Percentiles rank a stretch among this genome's conserved stretches.
Conservation (phyloP, 805 yeast species). For the Metschnikowia lachancei region DNA sequence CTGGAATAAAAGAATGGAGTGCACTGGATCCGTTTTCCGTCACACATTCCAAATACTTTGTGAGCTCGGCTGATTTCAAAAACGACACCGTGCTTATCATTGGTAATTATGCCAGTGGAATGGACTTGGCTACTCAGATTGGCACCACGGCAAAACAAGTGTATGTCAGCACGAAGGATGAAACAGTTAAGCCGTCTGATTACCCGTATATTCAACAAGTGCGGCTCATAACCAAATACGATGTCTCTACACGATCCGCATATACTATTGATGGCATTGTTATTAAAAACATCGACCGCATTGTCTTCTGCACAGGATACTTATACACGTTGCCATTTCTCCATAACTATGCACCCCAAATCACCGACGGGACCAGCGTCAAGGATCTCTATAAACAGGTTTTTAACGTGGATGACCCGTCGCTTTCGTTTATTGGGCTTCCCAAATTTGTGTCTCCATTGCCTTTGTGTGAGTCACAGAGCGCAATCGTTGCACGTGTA, state of each 20-base stretch:
- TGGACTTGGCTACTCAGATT: constrained; percentile 65
- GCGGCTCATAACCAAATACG: constrained; percentile 12
- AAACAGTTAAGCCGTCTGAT: constrained; percentile 9
- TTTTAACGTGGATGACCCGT: constrained; percentile 18
- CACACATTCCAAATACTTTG: constrained; percentile 36
- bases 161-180: constrained; percentile 17
- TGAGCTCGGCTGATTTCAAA: constrained; percentile 20
- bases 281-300: constrained; percentile 13
- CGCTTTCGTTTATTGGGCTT: constrained; percentile 18
- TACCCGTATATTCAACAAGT: constrained; percentile 11
- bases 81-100: constrained; percentile 53
- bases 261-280: constrained; percentile 11
- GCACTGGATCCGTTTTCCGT: constrained; percentile 24
- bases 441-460: constrained; percentile 18
- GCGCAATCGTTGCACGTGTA: constrained; percentile 21
- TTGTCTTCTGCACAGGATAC: constrained; percentile 22
- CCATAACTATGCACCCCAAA: constrained; percentile 4
- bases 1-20: constrained; percentile 34
- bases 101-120: constrained; percentile 79
- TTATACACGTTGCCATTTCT: constrained; percentile 20
- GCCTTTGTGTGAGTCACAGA: constrained; percentile 21
- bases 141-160: constrained; percentile 32
- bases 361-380: constrained; percentile 18
- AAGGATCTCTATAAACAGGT: constrained; percentile 17
- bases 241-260: constrained; percentile 10